Base-by-base conservation (phyloP, 495 filamentous ascomycete species). In the Articulospora tetracladia region DNA sequence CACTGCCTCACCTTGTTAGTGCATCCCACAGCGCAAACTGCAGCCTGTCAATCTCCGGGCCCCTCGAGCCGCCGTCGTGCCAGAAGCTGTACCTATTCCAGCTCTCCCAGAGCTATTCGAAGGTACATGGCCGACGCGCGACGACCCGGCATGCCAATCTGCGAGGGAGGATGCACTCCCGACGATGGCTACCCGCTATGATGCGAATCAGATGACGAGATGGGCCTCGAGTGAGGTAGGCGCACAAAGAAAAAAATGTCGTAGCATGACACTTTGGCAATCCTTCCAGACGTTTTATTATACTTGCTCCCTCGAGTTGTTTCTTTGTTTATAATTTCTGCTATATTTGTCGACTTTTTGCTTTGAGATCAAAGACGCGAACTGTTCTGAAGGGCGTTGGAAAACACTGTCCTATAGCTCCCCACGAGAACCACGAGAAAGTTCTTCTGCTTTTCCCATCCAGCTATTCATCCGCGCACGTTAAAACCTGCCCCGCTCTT, bases 61-160 rank as follows among this genome's bases (percentile, higher is more conserved):
- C 59, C 55, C 60, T 62, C 26, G 46, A 66, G 41, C 64, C 51
- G 52, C 59, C 56, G 51, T 28, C 36, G 51, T 41, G 44, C 32
- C 20, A 19, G 23, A 36, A 25, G 27, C 58, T 60, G 62, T 61
- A 55, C 41, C 63, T 60, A 60, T 63, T 64, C 55, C 48, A n/a
- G 53, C 22, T 15, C n/a, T 36, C 52, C 26, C 2, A 46, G 32
- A 62, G 52, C 66, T 65, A 68, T 68, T 68, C 66, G 66, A 47
- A 62, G 66, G 46, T 59, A 60, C 66, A 60, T 23, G 66, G 55
- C 34, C 62, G 53, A 57, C 52, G 51, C 55, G 54, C 23, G 22
- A 50, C 47, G 56, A 59, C 59, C 60, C 15, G 22, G 26, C 19
- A 20, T 27, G 17, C 24, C 23, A 50, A 20, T 25, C 28, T 53